Conservation (phyloP, 129 eudicot species). For the Arctium minus region DNA sequence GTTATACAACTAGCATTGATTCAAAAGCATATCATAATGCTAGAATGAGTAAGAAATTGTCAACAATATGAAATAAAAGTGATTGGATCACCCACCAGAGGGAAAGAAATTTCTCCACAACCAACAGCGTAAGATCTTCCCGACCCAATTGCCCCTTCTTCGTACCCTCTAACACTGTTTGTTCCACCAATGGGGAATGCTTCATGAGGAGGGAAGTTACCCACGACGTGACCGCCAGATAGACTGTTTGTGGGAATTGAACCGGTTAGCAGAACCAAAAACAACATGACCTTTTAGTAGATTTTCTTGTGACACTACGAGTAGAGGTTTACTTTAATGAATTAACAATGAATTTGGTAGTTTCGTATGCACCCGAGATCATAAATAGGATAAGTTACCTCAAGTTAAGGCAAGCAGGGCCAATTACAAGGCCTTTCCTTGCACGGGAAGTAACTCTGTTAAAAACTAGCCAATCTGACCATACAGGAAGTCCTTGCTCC, state of each 20-base stretch:
- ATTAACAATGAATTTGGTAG: background rate
- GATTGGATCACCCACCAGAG: conserved; percentile 54
- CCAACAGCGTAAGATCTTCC: conserved; percentile 93
- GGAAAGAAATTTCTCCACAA: conserved; percentile 90
- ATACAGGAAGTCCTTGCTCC: conserved; percentile 96
- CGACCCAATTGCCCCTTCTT: conserved; percentile 96
- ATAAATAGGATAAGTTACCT: conserved; percentile 39
- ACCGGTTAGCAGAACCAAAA: background rate
- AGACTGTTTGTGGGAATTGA: conserved; percentile 35
- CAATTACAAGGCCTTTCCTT: conserved; percentile 65
- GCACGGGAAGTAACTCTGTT: conserved; percentile 89
- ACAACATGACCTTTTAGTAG: background rate
- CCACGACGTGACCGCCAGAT: conserved; percentile 95
- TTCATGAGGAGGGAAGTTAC: conserved; percentile 96
- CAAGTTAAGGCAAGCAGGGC: conserved; percentile 59
- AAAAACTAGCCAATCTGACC: conserved; percentile 84
- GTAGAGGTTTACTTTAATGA: background rate
- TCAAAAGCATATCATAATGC: background rate
- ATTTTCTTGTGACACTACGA: background rate
- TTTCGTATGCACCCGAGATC: background rate
- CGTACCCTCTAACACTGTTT: conserved; percentile 96
- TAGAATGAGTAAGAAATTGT: background rate
- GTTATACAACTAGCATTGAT: background rate
- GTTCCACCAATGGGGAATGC: conserved; percentile 98
- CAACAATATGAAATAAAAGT: background rate